A percentile compares a stretch with the other conserved stretches of the same genome.
Evolutionary conservation across 176 grass and related monocot species (phyloP).

Genomic region (Chrysopogon serrulatus): DNA sequence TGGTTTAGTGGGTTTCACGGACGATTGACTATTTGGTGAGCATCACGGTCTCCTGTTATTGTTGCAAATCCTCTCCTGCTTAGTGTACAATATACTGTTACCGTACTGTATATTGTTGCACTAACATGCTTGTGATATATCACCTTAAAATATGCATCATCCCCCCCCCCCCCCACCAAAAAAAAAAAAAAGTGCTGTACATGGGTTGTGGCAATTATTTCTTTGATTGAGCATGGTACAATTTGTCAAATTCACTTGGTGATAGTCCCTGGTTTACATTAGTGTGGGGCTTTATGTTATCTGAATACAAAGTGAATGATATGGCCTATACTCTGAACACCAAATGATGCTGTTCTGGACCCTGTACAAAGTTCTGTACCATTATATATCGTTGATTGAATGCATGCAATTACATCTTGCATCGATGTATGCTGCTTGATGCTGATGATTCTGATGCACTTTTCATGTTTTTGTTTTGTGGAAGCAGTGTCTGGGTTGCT

Average conservation of each 20-base stretch:
- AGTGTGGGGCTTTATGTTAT: not conserved
- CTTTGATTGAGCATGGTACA: not conserved
- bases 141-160: not conserved
- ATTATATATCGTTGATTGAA: not conserved
- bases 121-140: not conserved
- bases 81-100: not conserved
- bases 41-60: not conserved
- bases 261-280: not conserved
- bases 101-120: not conserved
- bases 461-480: slow-evolving; percentile 7
- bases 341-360: not conserved
- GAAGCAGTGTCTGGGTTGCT: slow-evolving; percentile 89
- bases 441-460: not conserved
- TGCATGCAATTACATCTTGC: not conserved
- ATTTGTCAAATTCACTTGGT: not conserved
- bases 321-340: not conserved
- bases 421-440: not conserved
- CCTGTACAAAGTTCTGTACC: not conserved
- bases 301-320: not conserved
- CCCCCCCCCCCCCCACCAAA: no score
- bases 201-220: not conserved
- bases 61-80: not conserved
- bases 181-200: not conserved
- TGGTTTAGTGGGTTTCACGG: no score
- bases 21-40: not conserved